Evolutionary conservation across 2,329 filamentous ascomycete species (phyloP).

Genomic region (Ascochyta viciae-villosae): DNA sequence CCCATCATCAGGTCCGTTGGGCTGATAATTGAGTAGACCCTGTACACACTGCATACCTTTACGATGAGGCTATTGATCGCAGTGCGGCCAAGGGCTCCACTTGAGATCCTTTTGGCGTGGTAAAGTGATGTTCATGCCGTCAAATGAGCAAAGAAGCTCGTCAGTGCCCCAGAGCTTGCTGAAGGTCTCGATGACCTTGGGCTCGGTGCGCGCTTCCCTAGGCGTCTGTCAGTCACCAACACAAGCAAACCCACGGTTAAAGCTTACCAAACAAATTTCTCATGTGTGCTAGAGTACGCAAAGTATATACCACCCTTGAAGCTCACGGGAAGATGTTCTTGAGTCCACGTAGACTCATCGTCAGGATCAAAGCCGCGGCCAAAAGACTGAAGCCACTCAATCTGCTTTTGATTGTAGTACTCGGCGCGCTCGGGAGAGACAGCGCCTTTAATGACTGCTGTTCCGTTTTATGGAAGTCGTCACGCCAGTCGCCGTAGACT

Average conservation of each 20-base stretch:
- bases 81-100: conserved; percentile 49
- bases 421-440: conserved; percentile 49
- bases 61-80: conserved; percentile 51
- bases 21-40: conserved; percentile 55
- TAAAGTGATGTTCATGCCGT: conserved; percentile 50
- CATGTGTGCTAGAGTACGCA: conserved; percentile 48
- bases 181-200: conserved; percentile 48
- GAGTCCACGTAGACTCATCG: conserved; percentile 46
- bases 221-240: too few relatives aligned
- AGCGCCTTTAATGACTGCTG: conserved; percentile 51
- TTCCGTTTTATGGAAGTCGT: conserved; percentile 55
- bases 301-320: conserved; percentile 57
- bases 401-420: conserved; percentile 51
- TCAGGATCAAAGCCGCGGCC: conserved; percentile 49
- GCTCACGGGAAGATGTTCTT: conserved; percentile 48
- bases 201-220: conserved; percentile 44
- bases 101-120: conserved; percentile 43
- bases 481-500: conserved; percentile 45
- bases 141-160: conserved; percentile 49
- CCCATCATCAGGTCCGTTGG: conserved; percentile 56
- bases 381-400: conserved; percentile 55
- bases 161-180: conserved; percentile 48
- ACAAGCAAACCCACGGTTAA: too few relatives aligned
- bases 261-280: conserved; percentile 47
- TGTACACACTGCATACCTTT: conserved; percentile 54